These are phyloP conservation scores for Cicer arietinum DNA, from an alignment of 306 rosid genomes.

Conservation along the genomic window DNA sequence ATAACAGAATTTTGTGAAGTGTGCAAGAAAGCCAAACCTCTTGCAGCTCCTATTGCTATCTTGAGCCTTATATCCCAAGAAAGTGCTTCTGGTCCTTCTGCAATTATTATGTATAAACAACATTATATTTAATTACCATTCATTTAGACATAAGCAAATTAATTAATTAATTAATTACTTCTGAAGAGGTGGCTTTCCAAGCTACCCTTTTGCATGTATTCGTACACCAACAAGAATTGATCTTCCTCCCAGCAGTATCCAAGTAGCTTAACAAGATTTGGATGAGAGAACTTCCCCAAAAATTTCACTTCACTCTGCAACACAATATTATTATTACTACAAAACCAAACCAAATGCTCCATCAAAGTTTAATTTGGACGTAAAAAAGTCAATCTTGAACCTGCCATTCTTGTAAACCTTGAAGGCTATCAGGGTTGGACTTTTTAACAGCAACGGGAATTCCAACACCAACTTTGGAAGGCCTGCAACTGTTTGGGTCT, in stretches of 20 bases:
- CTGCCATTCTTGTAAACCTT: slow-evolving; percentile 84
- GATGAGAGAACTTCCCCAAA: slow-evolving; percentile 80
- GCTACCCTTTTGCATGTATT: slow-evolving; percentile 82
- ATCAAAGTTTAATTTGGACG: not conserved
- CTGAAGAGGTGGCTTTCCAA: slow-evolving; percentile 86
- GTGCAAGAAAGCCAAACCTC: slow-evolving; percentile 72
- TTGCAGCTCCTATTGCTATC: slow-evolving; percentile 87
- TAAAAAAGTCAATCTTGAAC: slow-evolving; percentile 22
- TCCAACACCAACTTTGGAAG: slow-evolving; percentile 72
- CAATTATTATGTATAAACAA: not conserved
- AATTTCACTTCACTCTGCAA: slow-evolving; percentile 82
- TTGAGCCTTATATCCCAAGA: slow-evolving; percentile 70
- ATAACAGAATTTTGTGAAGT: slow-evolving; percentile 70
- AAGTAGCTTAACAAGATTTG: slow-evolving; percentile 74
- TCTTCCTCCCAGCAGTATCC: slow-evolving; percentile 84
- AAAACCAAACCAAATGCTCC: not conserved
- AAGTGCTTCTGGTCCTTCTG: slow-evolving; percentile 71
- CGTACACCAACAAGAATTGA: slow-evolving; percentile 70
- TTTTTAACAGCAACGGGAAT: slow-evolving; percentile 86
- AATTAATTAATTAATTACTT: slow-evolving; percentile 49
- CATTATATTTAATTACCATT: not conserved
- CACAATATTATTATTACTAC: not conserved
- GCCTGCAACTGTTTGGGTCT: slow-evolving; percentile 58
- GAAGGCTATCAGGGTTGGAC: slow-evolving; percentile 71
- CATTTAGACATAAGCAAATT: not conserved